phyloP scores from a whole-genome alignment of 805 yeast species.

The Saccharomycopsis capsularis region DNA sequence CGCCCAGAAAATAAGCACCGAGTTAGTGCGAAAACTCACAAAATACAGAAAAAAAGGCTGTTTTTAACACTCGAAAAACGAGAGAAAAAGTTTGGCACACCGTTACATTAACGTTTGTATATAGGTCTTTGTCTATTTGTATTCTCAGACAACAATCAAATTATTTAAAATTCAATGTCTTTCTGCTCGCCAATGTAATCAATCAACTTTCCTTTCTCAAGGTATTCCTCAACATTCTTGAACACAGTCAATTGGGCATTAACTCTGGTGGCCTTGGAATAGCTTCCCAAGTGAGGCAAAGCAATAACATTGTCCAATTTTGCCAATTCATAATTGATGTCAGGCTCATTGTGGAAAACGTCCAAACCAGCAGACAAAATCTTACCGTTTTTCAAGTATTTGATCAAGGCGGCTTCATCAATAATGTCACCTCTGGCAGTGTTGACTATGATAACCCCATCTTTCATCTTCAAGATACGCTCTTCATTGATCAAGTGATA shows the following conservation, averaged over 20 bases:
- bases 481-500: conserved; percentile 38
- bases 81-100: too few species aligned
- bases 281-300: conserved; percentile 87
- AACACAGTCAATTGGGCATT: conserved; percentile 71
- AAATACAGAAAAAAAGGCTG: too few species aligned
- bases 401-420: conserved; percentile 54
- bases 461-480: conserved; percentile 61
- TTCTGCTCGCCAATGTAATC: conserved; percentile 74
- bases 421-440: conserved; percentile 86
- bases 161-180: conserved; percentile 9
- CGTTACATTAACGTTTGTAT: too few species aligned
- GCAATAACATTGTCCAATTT: conserved; percentile 65
- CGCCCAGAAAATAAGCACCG: too few species aligned
- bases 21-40: too few species aligned
- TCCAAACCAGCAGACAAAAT: conserved; percentile 66
- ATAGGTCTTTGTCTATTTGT: too few species aligned
- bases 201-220: conserved; percentile 60
- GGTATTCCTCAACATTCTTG: conserved; percentile 53
- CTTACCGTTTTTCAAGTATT: conserved; percentile 54
- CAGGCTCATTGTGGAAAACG: conserved; percentile 71
- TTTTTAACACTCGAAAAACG: too few species aligned
- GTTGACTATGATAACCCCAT: conserved; percentile 68
- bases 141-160: neutral
- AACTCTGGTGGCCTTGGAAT: conserved; percentile 62
- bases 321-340: conserved; percentile 53